phyloP scores from a whole-genome alignment of 106 monocot genomes.

The Allium cepa region DNA sequence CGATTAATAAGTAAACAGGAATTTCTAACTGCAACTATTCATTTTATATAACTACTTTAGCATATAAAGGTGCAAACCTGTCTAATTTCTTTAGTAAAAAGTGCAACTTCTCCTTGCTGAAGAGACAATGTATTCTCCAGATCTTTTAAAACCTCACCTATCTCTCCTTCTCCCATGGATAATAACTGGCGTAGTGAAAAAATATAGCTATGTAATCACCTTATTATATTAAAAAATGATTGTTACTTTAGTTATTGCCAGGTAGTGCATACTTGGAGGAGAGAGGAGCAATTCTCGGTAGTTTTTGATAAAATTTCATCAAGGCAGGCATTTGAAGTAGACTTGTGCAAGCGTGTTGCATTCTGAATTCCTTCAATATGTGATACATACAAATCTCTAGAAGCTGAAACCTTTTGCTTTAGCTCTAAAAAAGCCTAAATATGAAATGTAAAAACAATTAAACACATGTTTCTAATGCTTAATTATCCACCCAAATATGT shows the following conservation, averaged over 20 bases:
- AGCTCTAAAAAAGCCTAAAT: conserved; percentile 51
- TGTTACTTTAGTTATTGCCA: not conserved
- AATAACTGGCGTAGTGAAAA: conserved; percentile 40
- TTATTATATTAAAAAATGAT: not conserved
- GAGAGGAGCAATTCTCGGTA: conserved; percentile 26
- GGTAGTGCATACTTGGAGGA: conserved; percentile 48
- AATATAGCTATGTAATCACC: not conserved
- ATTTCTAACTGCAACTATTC: not conserved
- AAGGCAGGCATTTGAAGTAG: conserved; percentile 42
- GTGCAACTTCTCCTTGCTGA: conserved; percentile 55
- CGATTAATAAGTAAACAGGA: not conserved
- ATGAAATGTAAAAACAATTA: not conserved
- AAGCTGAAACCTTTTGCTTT: conserved; percentile 43
- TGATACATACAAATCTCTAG: conserved; percentile 45
- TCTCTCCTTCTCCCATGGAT: conserved; percentile 42
- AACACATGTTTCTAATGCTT: not conserved
- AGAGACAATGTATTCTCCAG: conserved; percentile 44
- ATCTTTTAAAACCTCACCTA: conserved; percentile 46
- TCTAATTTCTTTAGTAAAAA: conserved; percentile 64
- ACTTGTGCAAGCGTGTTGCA: conserved; percentile 73
- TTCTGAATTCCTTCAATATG: conserved; percentile 80
- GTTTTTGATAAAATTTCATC: conserved; percentile 60
- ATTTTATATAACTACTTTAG: not conserved
- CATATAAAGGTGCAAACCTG: conserved; percentile 38
- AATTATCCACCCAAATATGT: not conserved